Evolutionary conservation across 176 grass and related monocot genomes (phyloP).

Genomic region (Triticum monococcum): DNA sequence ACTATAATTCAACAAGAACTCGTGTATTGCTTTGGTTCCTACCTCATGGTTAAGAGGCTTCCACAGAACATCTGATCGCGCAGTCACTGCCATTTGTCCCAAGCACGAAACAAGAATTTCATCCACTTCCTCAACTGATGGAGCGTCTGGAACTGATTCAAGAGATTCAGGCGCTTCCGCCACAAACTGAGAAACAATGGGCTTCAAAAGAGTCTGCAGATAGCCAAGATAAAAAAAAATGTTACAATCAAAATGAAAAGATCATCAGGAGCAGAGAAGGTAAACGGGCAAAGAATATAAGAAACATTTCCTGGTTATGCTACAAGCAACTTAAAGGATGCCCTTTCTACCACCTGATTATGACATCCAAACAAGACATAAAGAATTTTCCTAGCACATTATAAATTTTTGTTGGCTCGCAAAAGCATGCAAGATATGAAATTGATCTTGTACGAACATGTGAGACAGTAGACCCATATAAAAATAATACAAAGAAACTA

Average conservation of each 20-base stretch:
- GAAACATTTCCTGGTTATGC: not conserved
- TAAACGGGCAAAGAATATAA: not conserved
- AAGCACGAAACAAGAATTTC: constrained; percentile 72
- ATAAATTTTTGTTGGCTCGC: not conserved
- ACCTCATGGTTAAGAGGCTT: constrained; percentile 98
- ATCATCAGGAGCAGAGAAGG: not conserved
- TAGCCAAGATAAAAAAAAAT: not conserved
- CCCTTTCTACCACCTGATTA: not conserved
- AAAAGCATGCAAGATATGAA: constrained; percentile 6
- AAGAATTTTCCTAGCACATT: not conserved
- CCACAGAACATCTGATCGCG: constrained; percentile 82
- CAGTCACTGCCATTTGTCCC: constrained; percentile 93
- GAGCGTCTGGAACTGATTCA: constrained; percentile 36
- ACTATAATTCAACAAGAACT: not conserved
- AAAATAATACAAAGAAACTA: constrained; percentile 3
- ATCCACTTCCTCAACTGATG: constrained; percentile 75
- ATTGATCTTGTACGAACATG: not conserved
- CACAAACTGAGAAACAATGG: constrained; percentile 68
- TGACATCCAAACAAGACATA: not conserved
- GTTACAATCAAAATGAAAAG: not conserved
- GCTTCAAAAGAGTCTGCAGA: constrained; percentile 67
- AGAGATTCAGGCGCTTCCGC: constrained; percentile 50
- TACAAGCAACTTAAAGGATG: not conserved
- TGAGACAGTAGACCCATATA: not conserved
- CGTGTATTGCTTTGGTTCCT: constrained; percentile 18